Evolutionary conservation across 2,329 filamentous ascomycete genomes (phyloP), one percentile per base, ranked within the genome.

Genomic region (Trichoderma guizhouense): DNA sequence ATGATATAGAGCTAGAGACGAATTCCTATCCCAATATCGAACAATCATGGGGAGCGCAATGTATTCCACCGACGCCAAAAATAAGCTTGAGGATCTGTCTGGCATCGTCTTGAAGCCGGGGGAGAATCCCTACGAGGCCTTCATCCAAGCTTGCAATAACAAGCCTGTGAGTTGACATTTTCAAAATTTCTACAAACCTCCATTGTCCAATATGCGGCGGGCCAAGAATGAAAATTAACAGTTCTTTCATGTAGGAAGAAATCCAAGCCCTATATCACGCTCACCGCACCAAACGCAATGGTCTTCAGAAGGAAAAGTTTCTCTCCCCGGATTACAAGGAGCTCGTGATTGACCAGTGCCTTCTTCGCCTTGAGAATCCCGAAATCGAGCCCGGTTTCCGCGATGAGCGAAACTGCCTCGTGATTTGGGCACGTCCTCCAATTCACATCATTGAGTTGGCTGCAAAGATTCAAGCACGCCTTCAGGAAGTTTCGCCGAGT

Each of bases 381-480:
- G 81, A 86, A 1, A 82, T 91, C 43, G 87, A 93, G 74, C 91
- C 90, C 1, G 89, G 88, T 1, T 97, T 92, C 79, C 80, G 85
- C 66, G 95, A 98, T 79, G 88, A 89, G 55, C 86, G 95, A 53
- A 87, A 97, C 77, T 97, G 95, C 79, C 85, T 98, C 12, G 93
- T 94, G 0, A 91, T 98, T 78, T 98, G 94, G 94, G 93, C 93
- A 4, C 87, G 95, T 7, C 95, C 95, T 18, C 92, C 95, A 0
- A 82, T 88, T 60, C 89, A 91, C 75, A 85, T 98, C 21, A 85
- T 91, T 60, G 82, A 86, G 24, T 82, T 98, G 72, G 89, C 95
- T 3, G 81, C 83, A 2, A 86, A 87, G 71, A 82, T 98, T 34
- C 95, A 98, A 81, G 80, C 86, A 64, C 86, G 89, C 76, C 83